Percentiles rank a stretch among this genome's conserved stretches.
phyloP scores from a whole-genome alignment of 169 alveolate genomes.

The Plasmodium relictum region DNA sequence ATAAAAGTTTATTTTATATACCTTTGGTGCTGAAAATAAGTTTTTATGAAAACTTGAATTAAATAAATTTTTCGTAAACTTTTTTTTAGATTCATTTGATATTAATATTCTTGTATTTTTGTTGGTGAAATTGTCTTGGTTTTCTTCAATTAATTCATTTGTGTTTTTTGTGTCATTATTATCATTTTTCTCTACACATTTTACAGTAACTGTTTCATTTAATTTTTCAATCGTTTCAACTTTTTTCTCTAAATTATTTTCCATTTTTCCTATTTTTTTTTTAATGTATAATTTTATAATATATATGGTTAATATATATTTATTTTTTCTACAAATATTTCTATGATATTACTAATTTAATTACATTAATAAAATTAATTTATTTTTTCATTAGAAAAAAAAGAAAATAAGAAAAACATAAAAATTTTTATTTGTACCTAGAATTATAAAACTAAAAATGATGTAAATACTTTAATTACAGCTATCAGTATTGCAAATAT shows the following conservation, averaged over 20 bases:
- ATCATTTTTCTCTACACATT: slow-evolving; percentile 16
- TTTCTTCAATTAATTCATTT: slow-evolving; percentile 32
- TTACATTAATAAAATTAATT: not conserved
- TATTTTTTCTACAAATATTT: not conserved
- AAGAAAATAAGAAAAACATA: too few relatives aligned
- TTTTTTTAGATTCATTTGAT: slow-evolving; percentile 16
- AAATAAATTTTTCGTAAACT: slow-evolving; percentile 2
- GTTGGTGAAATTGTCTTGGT: not conserved
- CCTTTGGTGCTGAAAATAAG: slow-evolving; percentile 58
- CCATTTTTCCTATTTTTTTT: slow-evolving; percentile 37
- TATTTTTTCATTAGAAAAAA: too few relatives aligned
- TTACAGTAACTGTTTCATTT: slow-evolving; percentile 5
- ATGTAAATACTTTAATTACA: too few relatives aligned
- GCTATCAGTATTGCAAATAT: too few relatives aligned
- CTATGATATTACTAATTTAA: too few relatives aligned
- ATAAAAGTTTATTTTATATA: slow-evolving; percentile 1
- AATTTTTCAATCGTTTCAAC: slow-evolving; percentile 16
- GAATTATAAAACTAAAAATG: too few relatives aligned
- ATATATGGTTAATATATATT: not conserved
- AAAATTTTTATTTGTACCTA: too few relatives aligned
- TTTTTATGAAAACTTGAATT: slow-evolving; percentile 34
- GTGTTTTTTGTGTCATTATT: slow-evolving; percentile 1
- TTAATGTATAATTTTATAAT: slow-evolving; percentile 2
- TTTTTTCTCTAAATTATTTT: slow-evolving; percentile 20
- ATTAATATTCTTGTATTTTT: not conserved